These are phyloP conservation scores for Hypoxylon sp. DNA, from an alignment of 2,329 filamentous ascomycete species.

Conservation along the genomic window DNA sequence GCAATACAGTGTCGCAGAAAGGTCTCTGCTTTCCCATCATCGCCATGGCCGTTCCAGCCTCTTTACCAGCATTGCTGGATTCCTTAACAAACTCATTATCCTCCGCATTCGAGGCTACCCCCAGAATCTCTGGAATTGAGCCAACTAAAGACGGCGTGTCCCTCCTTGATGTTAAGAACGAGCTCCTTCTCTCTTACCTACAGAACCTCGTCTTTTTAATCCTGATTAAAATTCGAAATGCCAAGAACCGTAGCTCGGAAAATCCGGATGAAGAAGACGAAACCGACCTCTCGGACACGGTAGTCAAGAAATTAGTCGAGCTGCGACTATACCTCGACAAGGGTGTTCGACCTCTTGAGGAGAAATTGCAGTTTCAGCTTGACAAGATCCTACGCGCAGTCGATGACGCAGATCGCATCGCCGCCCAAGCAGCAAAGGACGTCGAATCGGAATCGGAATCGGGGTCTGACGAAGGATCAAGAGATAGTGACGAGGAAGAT, in stretches of 20 bases:
- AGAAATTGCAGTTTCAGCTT: conserved; percentile 93
- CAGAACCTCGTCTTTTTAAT: conserved; percentile 94
- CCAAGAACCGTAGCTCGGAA: conserved; percentile 51
- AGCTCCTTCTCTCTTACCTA: conserved; percentile 95
- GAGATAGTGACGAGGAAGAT: conserved; percentile 55
- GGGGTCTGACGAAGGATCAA: conserved; percentile 55
- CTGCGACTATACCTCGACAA: conserved; percentile 93
- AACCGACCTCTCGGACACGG: conserved; percentile 71
- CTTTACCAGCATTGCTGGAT: conserved; percentile 65
- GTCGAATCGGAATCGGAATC: conserved; percentile 59
- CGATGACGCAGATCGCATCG: conserved; percentile 75
- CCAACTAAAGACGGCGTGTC: conserved; percentile 91
- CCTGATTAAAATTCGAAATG: conserved; percentile 81
- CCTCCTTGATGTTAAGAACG: conserved; percentile 94
- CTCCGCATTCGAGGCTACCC: conserved; percentile 76
- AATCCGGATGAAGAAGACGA: conserved; percentile 55
- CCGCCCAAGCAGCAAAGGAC: conserved; percentile 54
- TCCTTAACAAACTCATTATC: conserved; percentile 72
- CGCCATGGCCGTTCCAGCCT: conserved; percentile 65
- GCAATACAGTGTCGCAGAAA: not conserved
- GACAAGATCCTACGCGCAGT: conserved; percentile 93
- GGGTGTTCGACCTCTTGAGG: conserved; percentile 90
- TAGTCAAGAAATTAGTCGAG: conserved; percentile 90
- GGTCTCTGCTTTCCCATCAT: conserved; percentile 42
- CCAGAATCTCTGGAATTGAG: conserved; percentile 73